phyloP scores from a whole-genome alignment of 2,329 filamentous ascomycete genomes.

The Fusarium sp. region DNA sequence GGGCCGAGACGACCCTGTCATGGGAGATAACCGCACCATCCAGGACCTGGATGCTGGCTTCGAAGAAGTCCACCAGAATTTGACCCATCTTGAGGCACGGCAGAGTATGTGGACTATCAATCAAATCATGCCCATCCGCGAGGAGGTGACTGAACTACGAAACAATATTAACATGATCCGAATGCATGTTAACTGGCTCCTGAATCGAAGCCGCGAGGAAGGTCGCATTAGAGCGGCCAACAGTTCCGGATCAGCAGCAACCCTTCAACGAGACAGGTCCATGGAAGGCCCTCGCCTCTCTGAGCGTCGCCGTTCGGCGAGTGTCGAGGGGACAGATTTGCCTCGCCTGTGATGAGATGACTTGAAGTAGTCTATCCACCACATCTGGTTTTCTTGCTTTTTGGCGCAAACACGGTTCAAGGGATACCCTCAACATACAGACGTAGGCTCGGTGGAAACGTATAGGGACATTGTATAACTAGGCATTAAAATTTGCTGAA shows the following conservation, averaged over 20 bases:
- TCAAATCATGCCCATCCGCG: constrained; percentile 73
- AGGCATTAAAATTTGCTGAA: constrained; percentile 9
- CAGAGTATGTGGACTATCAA: constrained; percentile 75
- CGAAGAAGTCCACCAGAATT: constrained; percentile 69
- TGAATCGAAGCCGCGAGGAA: constrained; percentile 68
- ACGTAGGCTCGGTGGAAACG: constrained; percentile 26
- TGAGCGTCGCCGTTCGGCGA: constrained; percentile 57
- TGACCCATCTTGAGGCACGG: constrained; percentile 72
- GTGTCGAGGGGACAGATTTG: constrained; percentile 55
- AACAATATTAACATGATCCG: constrained; percentile 71
- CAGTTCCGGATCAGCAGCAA: constrained; percentile 52
- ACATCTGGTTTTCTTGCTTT: constrained; percentile 1
- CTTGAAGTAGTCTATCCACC: not conserved
- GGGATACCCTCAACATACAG: constrained; percentile 45
- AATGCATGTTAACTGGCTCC: constrained; percentile 73
- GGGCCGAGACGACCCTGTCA: constrained; percentile 56
- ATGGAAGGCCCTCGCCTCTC: constrained; percentile 48
- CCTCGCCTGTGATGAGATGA: constrained; percentile 53
- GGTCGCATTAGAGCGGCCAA: constrained; percentile 58
- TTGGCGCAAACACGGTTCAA: constrained; percentile 39
- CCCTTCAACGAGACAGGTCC: constrained; percentile 52
- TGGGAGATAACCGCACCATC: constrained; percentile 64
- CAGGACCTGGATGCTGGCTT: constrained; percentile 64
- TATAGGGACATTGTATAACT: constrained; percentile 15
- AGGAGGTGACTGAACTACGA: constrained; percentile 73